Percentiles rank a stretch among this genome's conserved stretches.
These are phyloP conservation scores for Pestalotiopsis fici DNA, from an alignment of 2,329 filamentous ascomycete genomes.

Conservation along the genomic window DNA sequence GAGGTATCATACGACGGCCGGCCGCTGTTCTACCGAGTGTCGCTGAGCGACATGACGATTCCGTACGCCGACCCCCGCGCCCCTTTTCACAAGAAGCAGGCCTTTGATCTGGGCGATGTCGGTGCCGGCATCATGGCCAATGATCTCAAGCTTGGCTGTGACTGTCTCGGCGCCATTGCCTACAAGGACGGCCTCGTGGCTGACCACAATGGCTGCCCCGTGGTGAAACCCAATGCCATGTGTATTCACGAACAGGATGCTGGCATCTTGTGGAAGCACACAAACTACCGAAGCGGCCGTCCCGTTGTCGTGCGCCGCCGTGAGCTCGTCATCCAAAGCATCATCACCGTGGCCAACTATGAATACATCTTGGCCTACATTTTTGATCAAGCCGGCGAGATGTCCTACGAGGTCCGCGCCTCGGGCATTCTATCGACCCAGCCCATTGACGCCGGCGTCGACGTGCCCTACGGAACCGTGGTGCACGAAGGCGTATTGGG, in stretches of 20 bases:
- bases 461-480: slow-evolving; percentile 60
- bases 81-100: slow-evolving; percentile 66
- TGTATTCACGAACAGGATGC: slow-evolving; percentile 72
- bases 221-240: slow-evolving; percentile 58
- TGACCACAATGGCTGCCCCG: slow-evolving; percentile 54
- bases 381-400: slow-evolving; percentile 63
- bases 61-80: slow-evolving; percentile 64
- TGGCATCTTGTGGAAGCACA: slow-evolving; percentile 72
- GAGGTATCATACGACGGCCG: slow-evolving; percentile 62
- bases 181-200: slow-evolving; percentile 53
- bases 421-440: slow-evolving; percentile 71
- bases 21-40: slow-evolving; percentile 59
- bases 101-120: slow-evolving; percentile 69
- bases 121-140: slow-evolving; percentile 66
- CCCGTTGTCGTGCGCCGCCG: slow-evolving; percentile 63
- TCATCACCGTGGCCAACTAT: slow-evolving; percentile 71
- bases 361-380: slow-evolving; percentile 69
- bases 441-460: slow-evolving; percentile 54
- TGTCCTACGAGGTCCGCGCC: slow-evolving; percentile 62
- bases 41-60: slow-evolving; percentile 63
- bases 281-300: slow-evolving; percentile 64
- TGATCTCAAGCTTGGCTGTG: slow-evolving; percentile 67
- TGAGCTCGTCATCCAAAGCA: slow-evolving; percentile 67
- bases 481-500: slow-evolving; percentile 64
- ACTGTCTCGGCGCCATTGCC: slow-evolving; percentile 69